Evolutionary conservation across 768 basidiomycete genomes (phyloP).

Genomic region (Suillus alpinus): DNA sequence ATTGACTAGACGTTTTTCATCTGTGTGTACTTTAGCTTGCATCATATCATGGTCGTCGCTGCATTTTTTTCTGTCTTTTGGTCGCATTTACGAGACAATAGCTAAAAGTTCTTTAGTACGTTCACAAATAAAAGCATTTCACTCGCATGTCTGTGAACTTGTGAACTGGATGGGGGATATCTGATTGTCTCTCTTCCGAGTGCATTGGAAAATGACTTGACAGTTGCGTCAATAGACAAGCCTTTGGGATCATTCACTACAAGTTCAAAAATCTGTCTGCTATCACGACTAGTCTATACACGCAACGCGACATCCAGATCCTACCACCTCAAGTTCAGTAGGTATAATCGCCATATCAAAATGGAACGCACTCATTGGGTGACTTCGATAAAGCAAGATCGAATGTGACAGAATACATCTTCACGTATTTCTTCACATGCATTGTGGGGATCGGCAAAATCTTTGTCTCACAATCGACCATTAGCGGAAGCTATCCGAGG

Average conservation of each 20-base stretch:
- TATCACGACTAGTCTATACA: neutral
- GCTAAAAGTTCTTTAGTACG: slow-evolving; percentile 13
- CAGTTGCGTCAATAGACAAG: too few species aligned
- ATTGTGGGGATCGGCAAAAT: neutral
- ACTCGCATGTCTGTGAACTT: neutral
- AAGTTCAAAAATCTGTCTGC: neutral
- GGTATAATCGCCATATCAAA: neutral
- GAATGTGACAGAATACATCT: neutral
- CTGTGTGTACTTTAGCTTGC: slow-evolving; percentile 23
- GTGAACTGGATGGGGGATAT: neutral
- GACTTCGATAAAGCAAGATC: neutral
- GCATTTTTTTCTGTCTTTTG: slow-evolving; percentile 20
- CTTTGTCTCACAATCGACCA: neutral
- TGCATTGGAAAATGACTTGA: too few species aligned
- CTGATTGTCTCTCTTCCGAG: too few species aligned
- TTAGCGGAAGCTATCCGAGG: too few species aligned
- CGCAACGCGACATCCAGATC: too few species aligned
- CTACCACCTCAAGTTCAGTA: neutral
- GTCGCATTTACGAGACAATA: slow-evolving; percentile 27
- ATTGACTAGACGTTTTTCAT: slow-evolving; percentile 59
- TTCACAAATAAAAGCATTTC: slow-evolving; percentile 12
- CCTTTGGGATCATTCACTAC: too few species aligned
- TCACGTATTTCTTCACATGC: slow-evolving; percentile 8
- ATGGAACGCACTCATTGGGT: neutral
- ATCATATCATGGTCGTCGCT: slow-evolving; percentile 18